Conservation (phyloP, 805 yeast genomes). For the Nakazawaea sp. region DNA sequence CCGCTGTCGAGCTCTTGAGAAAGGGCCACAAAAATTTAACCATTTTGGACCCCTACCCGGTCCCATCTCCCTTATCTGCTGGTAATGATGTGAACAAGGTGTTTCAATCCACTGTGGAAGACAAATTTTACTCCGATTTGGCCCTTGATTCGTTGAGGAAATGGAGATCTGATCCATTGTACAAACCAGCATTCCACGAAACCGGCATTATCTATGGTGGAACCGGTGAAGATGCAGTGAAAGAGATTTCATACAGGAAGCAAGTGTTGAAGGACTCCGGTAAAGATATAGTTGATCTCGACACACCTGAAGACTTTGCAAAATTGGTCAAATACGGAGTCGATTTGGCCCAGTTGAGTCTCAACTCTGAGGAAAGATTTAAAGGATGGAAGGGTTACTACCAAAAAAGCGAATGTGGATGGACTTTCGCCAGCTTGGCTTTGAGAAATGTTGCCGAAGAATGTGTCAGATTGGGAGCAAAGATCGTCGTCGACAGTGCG, state of each 20-base stretch:
- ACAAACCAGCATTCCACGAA: constrained; percentile 23
- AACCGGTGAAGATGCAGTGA: constrained; percentile 13
- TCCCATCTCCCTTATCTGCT: constrained; percentile 32
- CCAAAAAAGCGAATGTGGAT: constrained; percentile 27
- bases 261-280: background rate
- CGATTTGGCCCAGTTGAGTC: constrained; percentile 3
- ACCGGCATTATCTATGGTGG: constrained; percentile 25
- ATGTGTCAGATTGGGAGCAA: constrained; percentile 24
- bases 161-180: constrained; percentile 27
- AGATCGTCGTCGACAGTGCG: constrained; percentile 20
- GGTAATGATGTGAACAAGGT: constrained; percentile 36
- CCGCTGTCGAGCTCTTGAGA: constrained; percentile 28
- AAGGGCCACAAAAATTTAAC: constrained; percentile 25
- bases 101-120: constrained; percentile 23
- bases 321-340: background rate
- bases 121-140: constrained; percentile 18
- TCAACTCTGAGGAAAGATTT: constrained; percentile 13
- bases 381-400: constrained; percentile 25
- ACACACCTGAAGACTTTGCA: constrained; percentile 13
- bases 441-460: constrained; percentile 22
- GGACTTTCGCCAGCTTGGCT: constrained; percentile 29
- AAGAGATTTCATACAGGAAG: constrained; percentile 11
- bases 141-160: constrained; percentile 27
- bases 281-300: constrained; percentile 11
- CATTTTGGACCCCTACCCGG: constrained; percentile 23